These are phyloP conservation scores for Chytriomyces confervae DNA, from an alignment of 192 early-diverging fungal species.

Conservation along the genomic window DNA sequence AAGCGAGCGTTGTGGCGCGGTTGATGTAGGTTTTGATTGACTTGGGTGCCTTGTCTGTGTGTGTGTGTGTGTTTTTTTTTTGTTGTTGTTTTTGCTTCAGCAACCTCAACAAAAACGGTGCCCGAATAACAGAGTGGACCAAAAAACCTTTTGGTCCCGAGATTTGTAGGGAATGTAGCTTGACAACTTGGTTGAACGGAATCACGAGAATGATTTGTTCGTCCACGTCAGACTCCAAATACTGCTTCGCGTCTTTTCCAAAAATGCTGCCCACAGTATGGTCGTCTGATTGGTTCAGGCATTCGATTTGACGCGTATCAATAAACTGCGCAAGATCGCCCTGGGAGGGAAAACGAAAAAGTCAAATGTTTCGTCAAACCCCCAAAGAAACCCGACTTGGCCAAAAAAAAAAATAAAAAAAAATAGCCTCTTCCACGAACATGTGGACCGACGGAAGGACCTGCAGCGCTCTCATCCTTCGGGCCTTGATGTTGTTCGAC, in stretches of 20 bases:
- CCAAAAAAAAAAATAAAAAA: too few relatives aligned
- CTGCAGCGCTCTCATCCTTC: neutral
- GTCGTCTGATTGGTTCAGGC: slow-evolving; percentile 84
- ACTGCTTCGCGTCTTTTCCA: slow-evolving; percentile 64
- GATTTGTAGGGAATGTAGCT: slow-evolving; percentile 73
- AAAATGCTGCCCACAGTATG: slow-evolving; percentile 80
- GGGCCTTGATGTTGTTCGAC: slow-evolving; percentile 25
- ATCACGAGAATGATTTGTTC: slow-evolving; percentile 90
- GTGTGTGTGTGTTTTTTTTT: neutral
- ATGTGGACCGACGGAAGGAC: slow-evolving; percentile 14
- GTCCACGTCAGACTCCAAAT: slow-evolving; percentile 91
- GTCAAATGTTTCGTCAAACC: too few relatives aligned
- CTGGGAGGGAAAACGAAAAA: slow-evolving; percentile 17
- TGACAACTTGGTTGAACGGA: slow-evolving; percentile 86
- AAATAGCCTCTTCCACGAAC: neutral
- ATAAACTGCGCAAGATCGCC: slow-evolving; percentile 51
- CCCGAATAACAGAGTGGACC: slow-evolving; percentile 37
- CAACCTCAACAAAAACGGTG: neutral
- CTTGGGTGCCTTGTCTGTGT: slow-evolving; percentile 78
- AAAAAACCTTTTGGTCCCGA: slow-evolving; percentile 63
- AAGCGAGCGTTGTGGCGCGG: slow-evolving; percentile 71
- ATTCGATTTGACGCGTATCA: slow-evolving; percentile 53
- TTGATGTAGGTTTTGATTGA: slow-evolving; percentile 89
- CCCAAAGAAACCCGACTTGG: too few relatives aligned
- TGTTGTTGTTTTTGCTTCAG: neutral